phyloP scores from a whole-genome alignment of 164 flowering plant genomes.

The Houttuynia cordata region DNA sequence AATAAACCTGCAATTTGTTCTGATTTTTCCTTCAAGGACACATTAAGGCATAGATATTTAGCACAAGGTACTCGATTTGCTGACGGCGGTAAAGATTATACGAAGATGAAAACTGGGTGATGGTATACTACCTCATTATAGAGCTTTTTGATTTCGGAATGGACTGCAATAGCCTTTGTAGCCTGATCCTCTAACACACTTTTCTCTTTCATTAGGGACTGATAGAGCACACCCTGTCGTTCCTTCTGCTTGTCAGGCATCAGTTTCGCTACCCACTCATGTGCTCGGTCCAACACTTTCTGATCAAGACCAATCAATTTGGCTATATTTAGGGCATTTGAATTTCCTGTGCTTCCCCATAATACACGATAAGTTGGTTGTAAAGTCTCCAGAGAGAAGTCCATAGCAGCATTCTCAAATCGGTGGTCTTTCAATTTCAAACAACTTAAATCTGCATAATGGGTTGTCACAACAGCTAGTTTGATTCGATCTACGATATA shows the following conservation, averaged over 20 bases:
- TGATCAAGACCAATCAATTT: slow-evolving; percentile 62
- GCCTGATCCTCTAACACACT: slow-evolving; percentile 51
- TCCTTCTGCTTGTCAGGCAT: slow-evolving; percentile 31
- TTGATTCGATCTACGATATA: slow-evolving; percentile 55
- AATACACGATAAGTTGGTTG: slow-evolving; percentile 70
- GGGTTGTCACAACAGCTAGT: slow-evolving; percentile 83
- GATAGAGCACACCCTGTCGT: slow-evolving; percentile 54
- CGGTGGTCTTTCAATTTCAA: slow-evolving; percentile 53
- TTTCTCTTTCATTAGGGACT: slow-evolving; percentile 64
- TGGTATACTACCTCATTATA: slow-evolving; percentile 52
- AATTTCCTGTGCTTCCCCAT: slow-evolving; percentile 83
- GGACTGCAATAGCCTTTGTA: slow-evolving; percentile 43
- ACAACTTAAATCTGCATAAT: slow-evolving; percentile 74
- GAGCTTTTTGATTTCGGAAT: slow-evolving; percentile 49
- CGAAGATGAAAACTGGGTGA: background rate
- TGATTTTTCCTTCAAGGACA: too few species aligned
- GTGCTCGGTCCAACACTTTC: slow-evolving; percentile 51
- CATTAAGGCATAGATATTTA: too few species aligned
- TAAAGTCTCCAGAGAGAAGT: slow-evolving; percentile 64
- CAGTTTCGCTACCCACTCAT: slow-evolving; percentile 58
- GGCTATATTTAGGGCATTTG: slow-evolving; percentile 84
- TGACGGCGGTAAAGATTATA: background rate
- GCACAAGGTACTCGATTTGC: too few species aligned
- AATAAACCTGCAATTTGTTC: too few species aligned
- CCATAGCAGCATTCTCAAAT: slow-evolving; percentile 95